Evolutionary conservation across 2,329 filamentous ascomycete genomes (phyloP), one percentile per base, ranked within the genome.

Genomic region (Blumeria graminis): DNA sequence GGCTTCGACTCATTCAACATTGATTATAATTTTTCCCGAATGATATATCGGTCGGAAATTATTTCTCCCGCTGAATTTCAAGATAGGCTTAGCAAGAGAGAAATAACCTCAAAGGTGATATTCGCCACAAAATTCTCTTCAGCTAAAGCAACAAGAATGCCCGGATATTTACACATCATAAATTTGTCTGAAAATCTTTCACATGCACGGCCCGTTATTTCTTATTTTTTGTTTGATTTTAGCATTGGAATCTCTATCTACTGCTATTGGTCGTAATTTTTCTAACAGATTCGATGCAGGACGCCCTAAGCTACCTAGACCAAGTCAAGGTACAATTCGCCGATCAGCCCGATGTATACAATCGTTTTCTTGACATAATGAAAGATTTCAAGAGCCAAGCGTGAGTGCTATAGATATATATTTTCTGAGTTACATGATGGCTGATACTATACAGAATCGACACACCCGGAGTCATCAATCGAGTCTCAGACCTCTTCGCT

Each of bases 301-400:
- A 86, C 70, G 92, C 92, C 35, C 76, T 98, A 48, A 95, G 88
- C 65, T 98, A 98, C 66, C 78, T 98, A 28, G 92, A 98, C 66
- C 92, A 96, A 69, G 92, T 98, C 61, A 98, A 98, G 70, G 89
- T 96, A 33, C 89, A 94, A 65, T 98, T 98, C 63, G 85, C 88
- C 59, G 90, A 96, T 60, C 88, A 95, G 62, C 89, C 92, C 3
- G 90, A 96, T 68, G 92, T 98, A 0, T 98, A 98, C 65, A 96
- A 96, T 65, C 77, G 86, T 39, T 96, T 98, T 64, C 72, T 98
- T 50, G 92, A 98, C 63, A 98, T 98, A 53, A 98, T 98, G 92
- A 98, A 98, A 66, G 92, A 98, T 64, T 98, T 98, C 69, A 98
- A 98, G 71, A 94, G 88, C 64, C 90, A 94, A 71, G 88, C 89